Base-by-base conservation (phyloP, 305 asterid species). In the Stenogyne calaminthoides region DNA sequence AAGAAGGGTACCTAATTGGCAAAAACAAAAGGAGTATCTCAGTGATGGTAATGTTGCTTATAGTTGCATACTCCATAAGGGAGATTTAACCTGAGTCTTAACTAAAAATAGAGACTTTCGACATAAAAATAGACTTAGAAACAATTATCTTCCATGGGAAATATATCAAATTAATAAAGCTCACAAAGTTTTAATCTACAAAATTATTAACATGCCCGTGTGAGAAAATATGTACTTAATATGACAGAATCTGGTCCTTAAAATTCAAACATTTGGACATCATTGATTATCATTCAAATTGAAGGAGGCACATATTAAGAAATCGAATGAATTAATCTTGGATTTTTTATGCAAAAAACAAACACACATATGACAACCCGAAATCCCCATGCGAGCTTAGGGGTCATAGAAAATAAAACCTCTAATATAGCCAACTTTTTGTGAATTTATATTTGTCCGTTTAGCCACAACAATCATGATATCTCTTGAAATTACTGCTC, bases 1-100 rank as follows among this genome's bases (percentile, higher is more conserved):
- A 93, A 29, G 96, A 87, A 64, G 97, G 97, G 71, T 93, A 91
- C 85, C 98, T 93, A 70, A 69, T 65, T 69, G 65, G 16, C 59
- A 78, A 56, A 47, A 54, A 64, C 60, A 65, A 71, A 19, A 56
- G 63, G 74, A 74, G 25, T 62, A 16, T 66, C 32, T 55, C 60
- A 74, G 69, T 22, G 10, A 37, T 20, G 14, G 34, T 69, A 36
- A 40, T 42, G 47, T 11, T 59, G 57, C 22, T 66, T 40, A 46
- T 36, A 70, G 40, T n/a, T 9, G 70, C 44, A 74, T 56, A 70
- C 61, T 57, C 47, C 16, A 57, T 9, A 34, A 68, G 61, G 68
- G 57, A 78, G 71, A 57, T 2, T 37, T 70, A 44, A 63, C 8
- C 46, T n/a, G 10, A 39, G 39, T 25, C 51, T 67, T 58, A 46